Conservation (phyloP, 1,139 yeast genomes). For the Geotrichum reessii region DNA sequence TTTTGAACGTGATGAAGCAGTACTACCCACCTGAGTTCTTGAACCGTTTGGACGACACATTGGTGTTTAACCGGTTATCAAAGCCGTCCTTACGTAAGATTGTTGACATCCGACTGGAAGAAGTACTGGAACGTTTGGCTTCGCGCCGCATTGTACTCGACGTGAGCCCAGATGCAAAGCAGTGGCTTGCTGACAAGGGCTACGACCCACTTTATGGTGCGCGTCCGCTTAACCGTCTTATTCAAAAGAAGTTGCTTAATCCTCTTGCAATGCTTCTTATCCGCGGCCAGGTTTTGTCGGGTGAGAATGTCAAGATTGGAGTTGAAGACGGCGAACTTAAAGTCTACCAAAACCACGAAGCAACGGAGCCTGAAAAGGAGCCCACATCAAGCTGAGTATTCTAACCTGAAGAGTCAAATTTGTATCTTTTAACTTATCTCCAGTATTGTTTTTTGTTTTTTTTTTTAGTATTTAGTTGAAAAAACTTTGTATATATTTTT, state of each 20-base stretch:
- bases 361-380: constrained; percentile 15
- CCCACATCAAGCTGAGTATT: neutral
- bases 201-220: constrained; percentile 93
- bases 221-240: constrained; percentile 84
- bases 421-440: neutral
- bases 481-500: too few species aligned
- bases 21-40: constrained; percentile 91
- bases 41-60: constrained; percentile 84
- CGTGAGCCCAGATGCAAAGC: constrained; percentile 55
- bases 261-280: constrained; percentile 79
- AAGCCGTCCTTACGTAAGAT: constrained; percentile 66
- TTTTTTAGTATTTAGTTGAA: too few species aligned
- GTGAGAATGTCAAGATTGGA: constrained; percentile 52
- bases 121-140: constrained; percentile 69
- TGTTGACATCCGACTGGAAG: constrained; percentile 75
- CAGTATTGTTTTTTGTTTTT: neutral
- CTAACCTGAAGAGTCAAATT: neutral
- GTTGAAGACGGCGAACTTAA: constrained; percentile 36
- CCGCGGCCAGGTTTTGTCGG: constrained; percentile 68
- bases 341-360: constrained; percentile 49
- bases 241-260: constrained; percentile 74
- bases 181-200: constrained; percentile 75
- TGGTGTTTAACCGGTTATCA: constrained; percentile 84
- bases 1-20: constrained; percentile 60
- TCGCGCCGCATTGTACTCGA: constrained; percentile 69